phyloP scores from a whole-genome alignment of 345 rosid genomes.

The Dipteronia dyeriana region DNA sequence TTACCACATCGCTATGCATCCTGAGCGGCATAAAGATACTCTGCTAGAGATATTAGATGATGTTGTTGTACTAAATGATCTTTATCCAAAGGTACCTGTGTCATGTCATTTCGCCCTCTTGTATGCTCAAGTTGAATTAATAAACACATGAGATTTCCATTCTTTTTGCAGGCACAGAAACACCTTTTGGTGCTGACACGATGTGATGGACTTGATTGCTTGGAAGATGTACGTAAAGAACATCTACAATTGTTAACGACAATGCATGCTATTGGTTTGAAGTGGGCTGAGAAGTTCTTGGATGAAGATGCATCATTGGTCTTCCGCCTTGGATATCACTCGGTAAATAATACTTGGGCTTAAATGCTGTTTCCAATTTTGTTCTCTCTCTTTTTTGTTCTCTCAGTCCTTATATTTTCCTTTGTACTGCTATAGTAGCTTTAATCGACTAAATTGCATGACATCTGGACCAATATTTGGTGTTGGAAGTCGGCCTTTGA shows the following conservation, averaged over 20 bases:
- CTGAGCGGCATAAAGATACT: constrained; percentile 59
- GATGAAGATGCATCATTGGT: constrained; percentile 65
- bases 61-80: constrained; percentile 73
- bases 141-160: not conserved
- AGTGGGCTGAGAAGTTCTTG: constrained; percentile 69
- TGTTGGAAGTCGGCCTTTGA: not conserved
- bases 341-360: constrained; percentile 39
- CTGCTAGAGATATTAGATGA: constrained; percentile 61
- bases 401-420: not conserved
- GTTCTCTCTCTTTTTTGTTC: not conserved
- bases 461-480: not conserved
- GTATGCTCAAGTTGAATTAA: constrained; percentile 13
- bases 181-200: constrained; percentile 75
- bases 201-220: constrained; percentile 55
- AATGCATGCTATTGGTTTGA: constrained; percentile 76
- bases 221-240: constrained; percentile 66
- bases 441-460: constrained; percentile 3
- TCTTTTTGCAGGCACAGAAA: constrained; percentile 60
- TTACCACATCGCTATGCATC: constrained; percentile 66
- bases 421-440: constrained; percentile 1
- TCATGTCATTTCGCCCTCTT: not conserved
- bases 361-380: not conserved
- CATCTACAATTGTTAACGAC: constrained; percentile 55
- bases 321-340: constrained; percentile 96
- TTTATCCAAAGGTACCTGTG: constrained; percentile 70